phyloP scores from a whole-genome alignment of 768 basidiomycete genomes.

The Cystobasidium tubakii region DNA sequence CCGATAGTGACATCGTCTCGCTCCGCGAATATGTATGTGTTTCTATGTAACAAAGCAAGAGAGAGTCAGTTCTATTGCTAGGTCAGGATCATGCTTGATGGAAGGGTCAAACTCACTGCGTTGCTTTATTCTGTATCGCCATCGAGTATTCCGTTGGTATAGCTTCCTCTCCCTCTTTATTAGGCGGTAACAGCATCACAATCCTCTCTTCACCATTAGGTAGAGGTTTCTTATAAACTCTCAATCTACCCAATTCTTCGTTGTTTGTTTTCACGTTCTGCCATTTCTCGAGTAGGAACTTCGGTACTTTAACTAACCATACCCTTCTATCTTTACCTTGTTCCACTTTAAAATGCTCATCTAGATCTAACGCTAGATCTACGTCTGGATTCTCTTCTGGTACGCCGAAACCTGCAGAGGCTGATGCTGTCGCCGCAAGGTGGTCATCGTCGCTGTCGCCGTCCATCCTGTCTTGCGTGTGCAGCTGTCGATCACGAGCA shows the following conservation, averaged over 20 bases:
- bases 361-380: constrained; percentile 48
- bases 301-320: constrained; percentile 85
- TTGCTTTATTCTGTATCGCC: constrained; percentile 72
- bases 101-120: constrained; percentile 30
- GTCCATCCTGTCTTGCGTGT: constrained; percentile 2
- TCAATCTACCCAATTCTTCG: constrained; percentile 73
- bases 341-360: constrained; percentile 68
- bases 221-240: constrained; percentile 60
- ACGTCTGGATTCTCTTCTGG: constrained; percentile 16
- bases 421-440: background rate
- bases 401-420: constrained; percentile 19
- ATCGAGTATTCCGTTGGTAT: constrained; percentile 70
- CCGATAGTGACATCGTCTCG: constrained; percentile 58
- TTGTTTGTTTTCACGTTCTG: constrained; percentile 66
- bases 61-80: too few species aligned
- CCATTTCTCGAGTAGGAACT: constrained; percentile 81
- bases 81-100: too few species aligned
- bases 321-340: constrained; percentile 68
- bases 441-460: constrained; percentile 27
- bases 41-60: constrained; percentile 56
- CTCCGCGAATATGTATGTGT: constrained; percentile 78
- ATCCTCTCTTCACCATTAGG: constrained; percentile 45
- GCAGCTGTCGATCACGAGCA: background rate
- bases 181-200: constrained; percentile 26
- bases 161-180: constrained; percentile 41